Base-by-base conservation (phyloP, 768 basidiomycete species). In the Lactarius indigo region DNA sequence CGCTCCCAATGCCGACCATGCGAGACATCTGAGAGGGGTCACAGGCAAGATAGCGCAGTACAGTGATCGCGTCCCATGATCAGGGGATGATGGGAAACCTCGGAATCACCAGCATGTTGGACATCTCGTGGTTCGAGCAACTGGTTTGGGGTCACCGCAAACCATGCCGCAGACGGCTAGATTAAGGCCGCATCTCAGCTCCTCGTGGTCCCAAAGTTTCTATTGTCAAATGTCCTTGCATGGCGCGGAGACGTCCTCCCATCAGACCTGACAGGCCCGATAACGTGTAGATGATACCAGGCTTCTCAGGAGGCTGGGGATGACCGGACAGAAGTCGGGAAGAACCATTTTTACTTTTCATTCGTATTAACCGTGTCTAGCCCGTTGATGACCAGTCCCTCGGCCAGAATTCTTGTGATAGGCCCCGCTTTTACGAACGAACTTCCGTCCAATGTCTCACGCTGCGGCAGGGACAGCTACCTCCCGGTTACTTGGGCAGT, bases 21-120 rank as follows among this genome's bases (percentile, higher is more conserved):
- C 66, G 10, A 75, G 73, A 23, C 80, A 92, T 71, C 84, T 88
- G 5, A 72, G 69, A 12, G 75, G 89, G n/a, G 73, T 73, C 74
- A 90, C 70, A 85, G 88, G 61, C 74, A 83, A 54, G 89, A 90
- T 72, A 90, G 92, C 71, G 94, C 92, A n/a, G 90, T 91, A 23
- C 85, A 90, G 58, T 28, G 94, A 89, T 84, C 77, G 81, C 68
- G 85, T 94, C 61, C 90, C 23, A 57, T n/a, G 65, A 39, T 13
- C 89, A 0, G 89, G 88, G 6, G 85, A 87, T 73, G 70, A 68
- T 66, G 93, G 92, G 28, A 85, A 85, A 80, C 73, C 83, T 88
- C 75, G 93, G 88, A n/a, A 93, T 95, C 77, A 96, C 96, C 73
- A 92, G 87, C 73, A 92, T 94, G 93, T 94, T 92, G 20, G 92